These are phyloP conservation scores for Colletotrichum musae DNA, from an alignment of 2,329 filamentous ascomycete genomes.

Conservation along the genomic window DNA sequence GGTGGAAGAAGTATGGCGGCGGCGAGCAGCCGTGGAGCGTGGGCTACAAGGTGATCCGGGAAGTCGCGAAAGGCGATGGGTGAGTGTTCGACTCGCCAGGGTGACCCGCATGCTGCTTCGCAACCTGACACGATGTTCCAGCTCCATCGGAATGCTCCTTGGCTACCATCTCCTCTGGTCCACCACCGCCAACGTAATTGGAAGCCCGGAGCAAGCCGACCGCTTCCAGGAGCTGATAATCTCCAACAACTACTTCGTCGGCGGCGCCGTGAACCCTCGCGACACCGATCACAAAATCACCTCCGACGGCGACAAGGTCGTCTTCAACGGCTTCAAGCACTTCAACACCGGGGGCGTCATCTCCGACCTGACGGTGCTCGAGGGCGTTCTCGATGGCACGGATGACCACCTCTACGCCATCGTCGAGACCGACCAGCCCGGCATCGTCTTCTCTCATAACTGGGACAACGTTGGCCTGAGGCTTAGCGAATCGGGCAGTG, in stretches of 20 bases:
- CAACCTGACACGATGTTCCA: conserved; percentile 39
- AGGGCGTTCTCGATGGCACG: conserved; percentile 72
- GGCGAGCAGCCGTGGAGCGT: conserved; percentile 62
- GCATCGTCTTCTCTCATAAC: conserved; percentile 72
- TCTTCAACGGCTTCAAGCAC: conserved; percentile 75
- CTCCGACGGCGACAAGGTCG: conserved; percentile 65
- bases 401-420: conserved; percentile 75
- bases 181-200: conserved; percentile 72
- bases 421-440: conserved; percentile 69
- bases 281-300: conserved; percentile 73
- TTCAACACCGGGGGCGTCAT: conserved; percentile 79
- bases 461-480: conserved; percentile 77
- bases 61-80: conserved; percentile 76
- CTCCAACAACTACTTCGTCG: conserved; percentile 76
- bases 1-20: conserved; percentile 58
- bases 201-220: conserved; percentile 72
- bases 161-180: conserved; percentile 78
- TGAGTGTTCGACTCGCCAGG: conserved; percentile 44
- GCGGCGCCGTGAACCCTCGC: conserved; percentile 76
- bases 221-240: conserved; percentile 70
- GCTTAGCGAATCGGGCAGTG: conserved; percentile 74
- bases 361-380: conserved; percentile 75
- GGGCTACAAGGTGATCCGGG: conserved; percentile 71
- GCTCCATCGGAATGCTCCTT: conserved; percentile 75
- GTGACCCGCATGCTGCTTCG: not conserved